Evolutionary conservation across 2,329 filamentous ascomycete genomes (phyloP), one percentile per base, ranked within the genome.

Genomic region (Beauveria sp.): DNA sequence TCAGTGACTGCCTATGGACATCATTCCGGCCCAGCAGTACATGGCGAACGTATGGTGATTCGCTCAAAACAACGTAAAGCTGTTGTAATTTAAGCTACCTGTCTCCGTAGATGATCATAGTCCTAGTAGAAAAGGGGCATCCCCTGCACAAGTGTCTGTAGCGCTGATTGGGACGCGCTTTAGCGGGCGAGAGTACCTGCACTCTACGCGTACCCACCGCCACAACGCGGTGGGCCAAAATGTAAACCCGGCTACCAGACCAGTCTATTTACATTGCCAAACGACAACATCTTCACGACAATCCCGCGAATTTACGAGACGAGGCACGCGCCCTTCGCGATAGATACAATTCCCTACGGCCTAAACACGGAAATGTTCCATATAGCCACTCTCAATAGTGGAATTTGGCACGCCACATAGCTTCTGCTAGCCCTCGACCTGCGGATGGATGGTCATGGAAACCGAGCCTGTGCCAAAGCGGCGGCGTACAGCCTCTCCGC

Each of bases 381-480:
- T 8, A 24, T 14, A 18, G 16, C 20, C 55, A 43, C 47, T 28
- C 14, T 51, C 55, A 37, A 43, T 18, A 43, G 43, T 51, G 46
- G 47, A 59, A 51, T 22, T 14, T 26, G 55, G 40, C 47, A 30
- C 37, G 46, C n/a, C 40, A 52, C 48, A 44, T 59, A 53, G 41
- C 40, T 50, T 10, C 34, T 46, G 14, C 26, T 37, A 12, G 46
- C 37, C 12, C n/a, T 41, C 9, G 14, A 26, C 20, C 57, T 47
- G 24, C 50, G 48, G 50, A 59, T 59, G 57, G 57, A 59, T 54
- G 57, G 50, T 26, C 24, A 61, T 61, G 59, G 59, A 61, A 9
- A n/a, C 51, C 84, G 83, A 86, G 65, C 80, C 79, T 37, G 79
- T 80, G 18, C 68, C 76, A 54, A 91, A 91, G 73, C 80, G 84